Percentiles rank a stretch among this genome's conserved stretches.
Conservation (phyloP, 208 protist genomes). For the Crithidia sp. region DNA sequence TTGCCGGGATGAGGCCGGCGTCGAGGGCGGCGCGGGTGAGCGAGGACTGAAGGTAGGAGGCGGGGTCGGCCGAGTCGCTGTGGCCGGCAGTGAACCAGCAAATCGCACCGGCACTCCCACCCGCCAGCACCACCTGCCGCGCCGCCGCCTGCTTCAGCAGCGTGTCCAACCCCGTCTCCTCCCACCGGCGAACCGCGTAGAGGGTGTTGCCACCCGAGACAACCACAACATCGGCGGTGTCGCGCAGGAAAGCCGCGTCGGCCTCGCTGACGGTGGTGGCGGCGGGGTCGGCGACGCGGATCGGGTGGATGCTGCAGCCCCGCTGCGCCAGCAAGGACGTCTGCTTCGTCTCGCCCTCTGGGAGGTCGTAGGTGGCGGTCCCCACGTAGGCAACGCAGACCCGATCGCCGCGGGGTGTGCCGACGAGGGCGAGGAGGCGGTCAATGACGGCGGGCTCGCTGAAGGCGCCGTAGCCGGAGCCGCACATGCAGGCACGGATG, state of each 20-base stretch:
- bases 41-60: constrained; percentile 68
- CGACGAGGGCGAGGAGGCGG: constrained; percentile 59
- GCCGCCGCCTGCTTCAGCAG: constrained; percentile 48
- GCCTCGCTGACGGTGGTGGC: constrained; percentile 25
- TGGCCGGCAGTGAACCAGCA: constrained; percentile 91
- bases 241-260: constrained; percentile 40
- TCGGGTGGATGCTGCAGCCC: constrained; percentile 56
- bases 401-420: constrained; percentile 16
- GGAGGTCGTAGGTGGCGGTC: constrained; percentile 89
- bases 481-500: constrained; percentile 73
- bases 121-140: constrained; percentile 67
- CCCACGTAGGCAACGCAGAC: constrained; percentile 84
- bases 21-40: constrained; percentile 31
- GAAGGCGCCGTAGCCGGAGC: constrained; percentile 65
- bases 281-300: constrained; percentile 66
- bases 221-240: constrained; percentile 73
- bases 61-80: constrained; percentile 89
- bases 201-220: constrained; percentile 92
- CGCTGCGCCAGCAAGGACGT: constrained; percentile 48
- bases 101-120: constrained; percentile 89
- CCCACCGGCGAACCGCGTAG: constrained; percentile 89
- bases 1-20: constrained; percentile 15
- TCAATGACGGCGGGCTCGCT: constrained; percentile 54
- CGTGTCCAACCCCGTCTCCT: constrained; percentile 73
- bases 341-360: constrained; percentile 40